Evolutionary conservation across 306 rosid species (phyloP), one percentile per base, ranked within the genome.

Genomic region (Calophaca sinica): DNA sequence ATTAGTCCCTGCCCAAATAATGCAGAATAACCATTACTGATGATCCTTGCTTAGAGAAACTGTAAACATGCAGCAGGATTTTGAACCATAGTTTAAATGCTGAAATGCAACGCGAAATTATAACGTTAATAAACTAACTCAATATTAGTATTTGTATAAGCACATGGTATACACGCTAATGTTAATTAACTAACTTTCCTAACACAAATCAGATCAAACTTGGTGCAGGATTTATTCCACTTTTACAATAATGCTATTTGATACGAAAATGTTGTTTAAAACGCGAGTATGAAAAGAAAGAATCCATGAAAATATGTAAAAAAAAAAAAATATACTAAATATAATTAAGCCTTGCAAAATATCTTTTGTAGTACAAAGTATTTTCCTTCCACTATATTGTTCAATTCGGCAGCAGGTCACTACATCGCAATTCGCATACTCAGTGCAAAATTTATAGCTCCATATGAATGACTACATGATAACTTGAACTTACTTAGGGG

Each of bases 401-500:
- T 4, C 53, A 11, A 48, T 48, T 48, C 15, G 2, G 15, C 3
- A 48, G 53, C 15, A 48, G 14, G 15, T n/a, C 53, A 48, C 4
- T 48, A 48, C 15, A 48, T 48, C 15, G n/a, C n/a, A n/a, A n/a
- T n/a, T n/a, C n/a, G 12, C 5, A 2, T 12, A 48, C 6, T 54
- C 46, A 54, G 42, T 28, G 5, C 36, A 38, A 9, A 33, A 55
- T 31, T 44, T 29, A 54, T 64, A 57, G 49, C 26, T 26, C 9
- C 38, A 29, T 42, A 48, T 15, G 26, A 77, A 35, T 0, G 35
- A 58, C n/a, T 39, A 6, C n/a, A 39, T 64, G 63, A 61, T 51
- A 70, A 15, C 7, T 26, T 15, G 68, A 79, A 53, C 52, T 39
- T 36, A 65, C 45, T 44, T 15, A 33, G 62, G 4, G 55, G 63